Conservation (phyloP, 2,329 filamentous ascomycete species). For the Acarospora socialis region DNA sequence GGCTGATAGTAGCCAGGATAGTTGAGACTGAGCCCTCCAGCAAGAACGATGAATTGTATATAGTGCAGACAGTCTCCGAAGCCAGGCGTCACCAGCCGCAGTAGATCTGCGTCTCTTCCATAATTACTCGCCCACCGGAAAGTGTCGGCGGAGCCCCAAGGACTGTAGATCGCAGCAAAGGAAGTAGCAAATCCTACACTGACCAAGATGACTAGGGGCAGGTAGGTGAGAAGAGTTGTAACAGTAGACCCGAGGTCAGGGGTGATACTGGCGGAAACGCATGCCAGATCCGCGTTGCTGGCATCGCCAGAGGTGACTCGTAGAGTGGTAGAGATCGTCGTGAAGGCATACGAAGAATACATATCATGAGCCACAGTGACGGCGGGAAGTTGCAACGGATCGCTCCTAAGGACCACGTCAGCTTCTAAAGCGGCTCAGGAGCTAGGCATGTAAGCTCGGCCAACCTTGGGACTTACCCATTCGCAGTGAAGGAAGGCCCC, state of each 20-base stretch:
- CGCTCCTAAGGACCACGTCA: conserved; percentile 21
- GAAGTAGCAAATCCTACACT: conserved; percentile 71
- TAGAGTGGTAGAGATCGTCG: conserved; percentile 63
- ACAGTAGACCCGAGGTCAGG: conserved; percentile 62
- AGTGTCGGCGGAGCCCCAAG: conserved; percentile 81
- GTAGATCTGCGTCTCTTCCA: conserved; percentile 78
- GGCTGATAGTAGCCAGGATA: conserved; percentile 95
- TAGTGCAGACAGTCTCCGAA: conserved; percentile 97
- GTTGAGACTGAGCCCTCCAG: conserved; percentile 69
- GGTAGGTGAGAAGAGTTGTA: conserved; percentile 54
- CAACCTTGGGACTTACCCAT: conserved; percentile 24
- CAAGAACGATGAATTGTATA: conserved; percentile 81
- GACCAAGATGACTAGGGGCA: conserved; percentile 65
- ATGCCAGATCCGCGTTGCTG: conserved; percentile 52
- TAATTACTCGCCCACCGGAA: conserved; percentile 99
- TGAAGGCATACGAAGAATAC: conserved; percentile 70
- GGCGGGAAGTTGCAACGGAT: conserved; percentile 46
- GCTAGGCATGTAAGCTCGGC: background rate
- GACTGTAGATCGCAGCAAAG: conserved; percentile 74
- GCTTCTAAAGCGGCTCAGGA: conserved; percentile 6
- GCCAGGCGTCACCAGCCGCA: conserved; percentile 84
- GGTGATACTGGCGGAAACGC: conserved; percentile 68
- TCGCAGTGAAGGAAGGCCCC: conserved; percentile 52
- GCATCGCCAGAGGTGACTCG: conserved; percentile 61
- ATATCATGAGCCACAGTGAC: conserved; percentile 64